phyloP scores from a whole-genome alignment of 352 stramenopile genomes.

The Phytopythium montanum region DNA sequence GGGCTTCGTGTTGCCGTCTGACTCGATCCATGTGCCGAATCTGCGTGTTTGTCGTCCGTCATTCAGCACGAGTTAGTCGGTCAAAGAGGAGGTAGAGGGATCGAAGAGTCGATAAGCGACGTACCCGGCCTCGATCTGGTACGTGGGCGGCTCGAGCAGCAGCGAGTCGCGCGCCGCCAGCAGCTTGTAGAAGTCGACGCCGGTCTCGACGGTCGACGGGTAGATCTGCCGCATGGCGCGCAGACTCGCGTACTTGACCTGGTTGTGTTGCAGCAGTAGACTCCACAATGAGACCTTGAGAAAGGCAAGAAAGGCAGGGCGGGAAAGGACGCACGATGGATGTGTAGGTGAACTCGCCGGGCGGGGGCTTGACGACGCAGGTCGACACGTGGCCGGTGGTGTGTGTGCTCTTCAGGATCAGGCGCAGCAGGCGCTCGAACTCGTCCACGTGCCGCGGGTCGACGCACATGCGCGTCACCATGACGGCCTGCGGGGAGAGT shows the following conservation, averaged over 20 bases:
- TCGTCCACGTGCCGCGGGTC: slow-evolving; percentile 70
- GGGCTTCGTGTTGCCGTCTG: slow-evolving; percentile 71
- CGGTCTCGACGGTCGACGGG: slow-evolving; percentile 52
- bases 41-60: slow-evolving; percentile 5
- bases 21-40: slow-evolving; percentile 83
- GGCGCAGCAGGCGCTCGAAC: slow-evolving; percentile 69
- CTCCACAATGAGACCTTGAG: neutral
- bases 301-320: neutral
- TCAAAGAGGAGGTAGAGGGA: neutral
- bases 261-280: neutral
- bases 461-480: slow-evolving; percentile 82
- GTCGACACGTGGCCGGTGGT: slow-evolving; percentile 78
- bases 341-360: slow-evolving; percentile 75
- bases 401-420: slow-evolving; percentile 83
- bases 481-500: slow-evolving; percentile 51
- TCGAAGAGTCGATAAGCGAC: neutral
- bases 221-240: slow-evolving; percentile 75
- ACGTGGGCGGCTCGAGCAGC: slow-evolving; percentile 70
- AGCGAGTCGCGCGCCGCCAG: slow-evolving; percentile 71
- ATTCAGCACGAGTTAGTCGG: neutral
- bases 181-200: slow-evolving; percentile 78
- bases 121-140: slow-evolving; percentile 80
- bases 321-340: slow-evolving; percentile 53
- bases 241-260: slow-evolving; percentile 81
- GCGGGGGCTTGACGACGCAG: slow-evolving; percentile 71